Evolutionary conservation across 306 rosid genomes (phyloP).

Genomic region (Begonia masoniana): DNA sequence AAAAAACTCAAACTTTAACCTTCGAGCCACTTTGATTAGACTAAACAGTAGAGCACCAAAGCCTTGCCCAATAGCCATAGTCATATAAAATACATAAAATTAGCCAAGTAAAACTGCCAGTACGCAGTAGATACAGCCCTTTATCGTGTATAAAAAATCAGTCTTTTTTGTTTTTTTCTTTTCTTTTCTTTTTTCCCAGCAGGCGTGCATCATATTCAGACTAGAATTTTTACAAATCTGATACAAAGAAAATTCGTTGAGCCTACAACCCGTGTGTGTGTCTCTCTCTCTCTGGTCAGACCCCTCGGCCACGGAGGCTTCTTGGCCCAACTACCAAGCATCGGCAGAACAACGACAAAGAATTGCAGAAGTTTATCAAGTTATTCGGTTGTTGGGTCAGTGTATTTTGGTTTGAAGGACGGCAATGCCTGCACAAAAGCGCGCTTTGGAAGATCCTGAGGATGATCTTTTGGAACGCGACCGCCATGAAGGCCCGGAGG

Average conservation of each 20-base stretch:
- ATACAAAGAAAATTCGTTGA: constrained; percentile 1
- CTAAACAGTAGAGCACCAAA: too few species aligned
- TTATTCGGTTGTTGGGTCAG: not conserved
- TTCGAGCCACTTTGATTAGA: too few species aligned
- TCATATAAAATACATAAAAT: too few species aligned
- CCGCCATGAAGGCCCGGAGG: constrained; percentile 15
- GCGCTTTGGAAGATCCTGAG: constrained; percentile 20
- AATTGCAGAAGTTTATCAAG: not conserved
- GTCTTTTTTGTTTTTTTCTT: not conserved
- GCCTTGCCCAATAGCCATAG: too few species aligned
- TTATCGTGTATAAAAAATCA: not conserved
- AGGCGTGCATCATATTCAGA: not conserved
- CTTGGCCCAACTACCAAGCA: not conserved
- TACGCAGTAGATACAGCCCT: too few species aligned
- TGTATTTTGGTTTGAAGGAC: constrained; percentile 8
- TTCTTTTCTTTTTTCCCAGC: not conserved
- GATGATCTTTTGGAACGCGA: constrained; percentile 21
- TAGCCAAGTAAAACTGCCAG: too few species aligned
- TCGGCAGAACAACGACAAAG: not conserved
- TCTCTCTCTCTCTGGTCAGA: not conserved
- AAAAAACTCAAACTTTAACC: too few species aligned
- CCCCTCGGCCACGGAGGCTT: constrained; percentile 1
- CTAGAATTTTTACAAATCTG: constrained; percentile 3
- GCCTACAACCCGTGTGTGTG: not conserved
- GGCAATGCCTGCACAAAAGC: constrained; percentile 69